Evolutionary conservation across 306 rosid genomes (phyloP).

Genomic region (Phaseolus lunatus): DNA sequence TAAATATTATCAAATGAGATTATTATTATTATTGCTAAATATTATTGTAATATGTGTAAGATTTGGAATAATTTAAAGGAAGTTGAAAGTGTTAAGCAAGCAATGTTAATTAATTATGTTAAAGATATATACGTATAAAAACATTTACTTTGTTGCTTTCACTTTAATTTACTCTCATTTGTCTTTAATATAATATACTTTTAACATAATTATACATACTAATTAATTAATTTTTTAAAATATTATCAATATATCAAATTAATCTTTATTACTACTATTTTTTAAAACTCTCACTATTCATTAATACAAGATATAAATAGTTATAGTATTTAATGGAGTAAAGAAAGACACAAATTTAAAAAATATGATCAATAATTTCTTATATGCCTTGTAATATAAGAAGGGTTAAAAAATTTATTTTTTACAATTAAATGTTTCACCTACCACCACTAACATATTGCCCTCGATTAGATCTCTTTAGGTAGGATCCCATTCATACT

Average conservation of each 20-base stretch:
- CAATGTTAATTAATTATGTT: not conserved
- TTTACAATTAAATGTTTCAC: not conserved
- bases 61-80: constrained; percentile 27
- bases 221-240: too few relatives aligned
- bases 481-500: not conserved
- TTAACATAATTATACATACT: too few relatives aligned
- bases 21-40: not conserved
- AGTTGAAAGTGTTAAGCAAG: constrained; percentile 38
- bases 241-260: too few relatives aligned
- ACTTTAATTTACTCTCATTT: not conserved
- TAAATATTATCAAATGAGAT: not conserved
- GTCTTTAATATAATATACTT: too few relatives aligned
- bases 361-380: too few relatives aligned
- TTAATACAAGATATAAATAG: too few relatives aligned
- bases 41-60: not conserved
- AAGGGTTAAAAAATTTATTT: too few relatives aligned
- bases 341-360: too few relatives aligned
- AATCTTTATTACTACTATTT: too few relatives aligned
- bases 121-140: not conserved
- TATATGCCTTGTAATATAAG: too few relatives aligned
- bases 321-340: too few relatives aligned
- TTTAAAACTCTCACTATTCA: too few relatives aligned
- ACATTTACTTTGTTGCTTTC: not conserved
- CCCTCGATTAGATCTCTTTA: not conserved
- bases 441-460: not conserved